Conservation (phyloP, 495 filamentous ascomycete species). For the Aspergillus asperescens region DNA sequence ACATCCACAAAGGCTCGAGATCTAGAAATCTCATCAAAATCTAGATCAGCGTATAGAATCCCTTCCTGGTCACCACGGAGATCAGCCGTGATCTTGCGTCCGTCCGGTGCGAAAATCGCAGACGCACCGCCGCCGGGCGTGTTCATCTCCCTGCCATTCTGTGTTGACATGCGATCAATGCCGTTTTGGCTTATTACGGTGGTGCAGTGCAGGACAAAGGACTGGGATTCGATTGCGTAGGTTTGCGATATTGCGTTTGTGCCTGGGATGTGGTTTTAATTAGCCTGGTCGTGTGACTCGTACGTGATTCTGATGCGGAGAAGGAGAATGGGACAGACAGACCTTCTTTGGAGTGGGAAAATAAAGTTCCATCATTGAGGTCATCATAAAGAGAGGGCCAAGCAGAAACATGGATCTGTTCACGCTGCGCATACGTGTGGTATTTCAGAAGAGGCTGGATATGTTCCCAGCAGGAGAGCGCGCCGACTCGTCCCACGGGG, state of each 20-base stretch:
- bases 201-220: slow-evolving; percentile 49
- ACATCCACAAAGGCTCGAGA: slow-evolving; percentile 39
- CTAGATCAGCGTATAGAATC: slow-evolving; percentile 46
- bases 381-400: slow-evolving; percentile 46
- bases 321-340: neutral
- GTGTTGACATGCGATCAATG: slow-evolving; percentile 37
- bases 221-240: slow-evolving; percentile 48
- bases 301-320: too few relatives aligned
- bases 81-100: slow-evolving; percentile 36
- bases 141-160: slow-evolving; percentile 28
- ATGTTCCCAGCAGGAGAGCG: slow-evolving; percentile 55
- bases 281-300: too few relatives aligned
- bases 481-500: slow-evolving; percentile 41
- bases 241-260: slow-evolving; percentile 32
- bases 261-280: slow-evolving; percentile 2
- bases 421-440: slow-evolving; percentile 45
- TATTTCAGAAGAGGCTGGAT: slow-evolving; percentile 57
- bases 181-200: slow-evolving; percentile 38
- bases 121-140: slow-evolving; percentile 44
- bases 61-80: slow-evolving; percentile 33
- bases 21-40: slow-evolving; percentile 33
- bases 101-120: slow-evolving; percentile 52
- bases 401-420: slow-evolving; percentile 53
- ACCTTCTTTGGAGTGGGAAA: slow-evolving; percentile 38
- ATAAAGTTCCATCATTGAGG: slow-evolving; percentile 23